Conservation (phyloP, 345 rosid genomes). For the Dovyalis caffra region DNA sequence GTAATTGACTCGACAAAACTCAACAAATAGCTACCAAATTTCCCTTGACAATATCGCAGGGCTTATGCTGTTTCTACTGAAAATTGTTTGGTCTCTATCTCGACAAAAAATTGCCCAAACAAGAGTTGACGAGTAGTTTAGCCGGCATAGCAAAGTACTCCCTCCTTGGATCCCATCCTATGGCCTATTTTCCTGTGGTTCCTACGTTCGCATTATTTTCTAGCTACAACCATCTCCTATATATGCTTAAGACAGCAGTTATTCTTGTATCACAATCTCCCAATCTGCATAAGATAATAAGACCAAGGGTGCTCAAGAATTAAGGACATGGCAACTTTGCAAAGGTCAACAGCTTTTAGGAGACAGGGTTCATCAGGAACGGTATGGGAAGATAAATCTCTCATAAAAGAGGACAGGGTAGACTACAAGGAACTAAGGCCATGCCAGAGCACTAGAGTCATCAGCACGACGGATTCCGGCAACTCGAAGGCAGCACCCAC, state of each 20-base stretch:
- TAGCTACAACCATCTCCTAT: neutral
- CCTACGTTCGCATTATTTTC: neutral
- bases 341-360: slow-evolving; percentile 25
- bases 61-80: neutral
- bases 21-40: neutral
- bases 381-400: slow-evolving; percentile 26
- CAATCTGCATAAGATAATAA: neutral
- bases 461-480: neutral
- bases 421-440: slow-evolving; percentile 27
- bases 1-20: neutral
- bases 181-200: neutral
- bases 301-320: neutral
- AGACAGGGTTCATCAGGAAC: slow-evolving; percentile 34
- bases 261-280: neutral
- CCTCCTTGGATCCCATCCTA: slow-evolving; percentile 1
- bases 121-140: neutral
- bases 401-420: neutral
- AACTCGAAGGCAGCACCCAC: neutral
- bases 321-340: slow-evolving; percentile 19
- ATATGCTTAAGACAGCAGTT: neutral
- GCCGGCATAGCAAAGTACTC: neutral
- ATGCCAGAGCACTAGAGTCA: slow-evolving; percentile 22
- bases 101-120: neutral
- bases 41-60: neutral
- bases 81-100: neutral